Base-by-base conservation (phyloP, 108 stramenopile species). In the Conticribra weissflogii region DNA sequence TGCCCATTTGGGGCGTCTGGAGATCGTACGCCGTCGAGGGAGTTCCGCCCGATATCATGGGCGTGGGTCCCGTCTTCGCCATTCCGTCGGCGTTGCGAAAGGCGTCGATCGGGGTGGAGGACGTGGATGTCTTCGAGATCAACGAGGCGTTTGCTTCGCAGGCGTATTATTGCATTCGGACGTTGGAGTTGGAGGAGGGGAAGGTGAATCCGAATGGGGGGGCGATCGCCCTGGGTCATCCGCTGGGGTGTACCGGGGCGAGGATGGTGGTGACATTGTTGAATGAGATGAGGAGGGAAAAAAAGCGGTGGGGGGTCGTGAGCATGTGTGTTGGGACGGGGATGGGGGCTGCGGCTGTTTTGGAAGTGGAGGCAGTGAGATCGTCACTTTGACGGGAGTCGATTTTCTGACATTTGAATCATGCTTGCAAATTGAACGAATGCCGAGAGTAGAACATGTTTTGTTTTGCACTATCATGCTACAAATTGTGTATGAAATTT, bases 81-180 rank as follows among this genome's bases (percentile, higher is more conserved):
- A 97, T 99, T 46, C 98, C 98, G 0, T 87, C 74, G 8, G 96
- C 92, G 12, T 62, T 97, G 41, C 12, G 75, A 52, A 72, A 78
- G 62, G 78, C 88, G 1, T 68, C 84, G 14, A 41, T 96, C 32
- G 23, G 54, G 3, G 27, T 78, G 14, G 73, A 76, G 9, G 96
- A 97, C 67, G 86, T 99, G 31, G 97, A 98, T 72, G 77, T 97
- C 16, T 97, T 74, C 72, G 98, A 99, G 83, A 89, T 99, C 62
- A 99, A 99, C 72, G 98, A 99, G 83, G 98, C 98, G 3, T 99
- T 99, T 73, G 97, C 97, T 0, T 85, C 86, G 30, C 97, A 96
- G 76, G 91, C 91, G 0, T 70, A 71, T 51, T 93, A 89, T 82
- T 95, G 88, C 36, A 78, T 94, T 12, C 54, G 85, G 47, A 77